Evolutionary conservation across 768 basidiomycete species (phyloP), one percentile per base, ranked within the genome.

Genomic region (Infundibulicybe gibba): DNA sequence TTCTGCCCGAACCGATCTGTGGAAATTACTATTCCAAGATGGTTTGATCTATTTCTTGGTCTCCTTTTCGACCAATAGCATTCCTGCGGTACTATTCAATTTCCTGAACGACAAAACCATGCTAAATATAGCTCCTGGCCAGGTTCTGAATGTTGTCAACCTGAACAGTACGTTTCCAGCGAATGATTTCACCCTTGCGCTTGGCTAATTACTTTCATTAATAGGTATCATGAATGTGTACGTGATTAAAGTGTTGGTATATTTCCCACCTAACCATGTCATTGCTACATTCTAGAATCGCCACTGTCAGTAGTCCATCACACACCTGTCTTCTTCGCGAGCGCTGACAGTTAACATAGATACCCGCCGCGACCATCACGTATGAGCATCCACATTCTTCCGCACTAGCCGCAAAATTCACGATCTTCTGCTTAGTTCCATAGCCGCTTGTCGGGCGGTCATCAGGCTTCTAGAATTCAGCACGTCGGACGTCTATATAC

Each of bases 21-120:
- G 84, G 75, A 72, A 75, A 53, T 62, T 89, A 40, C 75, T 89
- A 43, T 85, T 87, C 65, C 72, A 76, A n/a, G 85, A 87, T 54
- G 86, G 87, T 15, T 66, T 89, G 39, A 77, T 85, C 5, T 87
- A 81, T 58, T 87, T 87, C 56, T 48, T 85, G 20, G 66, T 84
- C 34, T 77, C 84, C 1, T 86, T 84, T 51, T 69, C 77, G 13
- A 81, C 75, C 44, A 87, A 87, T 52, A 76, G 77, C 48, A 69
- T 85, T 43, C 85, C 85, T 32, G 86, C 87, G 16, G 83, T 84
- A 59, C 3, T 31, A n/a, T n/a, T 25, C 40, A 44, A 20, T 43
- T 51, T 43, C 42, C 52, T 31, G 30, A 14, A 13, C 17, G 13
- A 19, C 50, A 21, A 14, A 25, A 15, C 20, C 19, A 30, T 37